Percentiles rank a stretch among this genome's conserved stretches.
Conservation (phyloP, 768 basidiomycete genomes). For the Udeniomyces megalosporus region DNA sequence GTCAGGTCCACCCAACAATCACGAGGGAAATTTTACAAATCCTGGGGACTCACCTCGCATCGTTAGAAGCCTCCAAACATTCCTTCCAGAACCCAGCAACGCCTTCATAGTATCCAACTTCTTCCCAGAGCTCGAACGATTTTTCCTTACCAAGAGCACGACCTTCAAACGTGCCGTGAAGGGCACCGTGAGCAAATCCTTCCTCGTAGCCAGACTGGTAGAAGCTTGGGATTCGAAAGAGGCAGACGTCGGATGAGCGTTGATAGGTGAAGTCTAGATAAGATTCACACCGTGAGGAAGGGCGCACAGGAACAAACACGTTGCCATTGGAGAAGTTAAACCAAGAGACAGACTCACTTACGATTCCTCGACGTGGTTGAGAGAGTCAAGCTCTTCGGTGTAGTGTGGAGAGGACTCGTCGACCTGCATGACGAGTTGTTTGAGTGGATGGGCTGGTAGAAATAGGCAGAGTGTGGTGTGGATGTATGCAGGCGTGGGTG, state of each 20-base stretch:
- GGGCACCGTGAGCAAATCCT: slow-evolving; percentile 67
- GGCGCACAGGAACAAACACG: neutral
- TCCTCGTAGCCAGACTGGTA: slow-evolving; percentile 60
- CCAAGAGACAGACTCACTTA: neutral
- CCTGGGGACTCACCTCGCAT: slow-evolving; percentile 26
- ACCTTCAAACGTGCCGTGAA: slow-evolving; percentile 84
- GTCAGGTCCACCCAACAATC: neutral
- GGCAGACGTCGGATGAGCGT: neutral
- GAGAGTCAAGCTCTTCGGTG: neutral
- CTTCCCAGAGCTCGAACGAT: slow-evolving; percentile 93
- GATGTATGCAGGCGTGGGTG: too few relatives aligned
- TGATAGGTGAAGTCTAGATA: neutral
- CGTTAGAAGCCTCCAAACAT: slow-evolving; percentile 33
- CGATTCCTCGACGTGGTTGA: slow-evolving; percentile 14
- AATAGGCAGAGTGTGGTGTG: too few relatives aligned
- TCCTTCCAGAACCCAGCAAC: slow-evolving; percentile 56
- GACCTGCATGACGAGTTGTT: neutral
- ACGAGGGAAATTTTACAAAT: slow-evolving; percentile 15
- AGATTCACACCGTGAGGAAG: neutral
- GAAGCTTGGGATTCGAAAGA: slow-evolving; percentile 38
- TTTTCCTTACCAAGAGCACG: slow-evolving; percentile 74
- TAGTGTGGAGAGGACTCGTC: neutral
- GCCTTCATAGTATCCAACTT: slow-evolving; percentile 84
- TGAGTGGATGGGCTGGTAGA: too few relatives aligned
- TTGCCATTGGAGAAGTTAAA: neutral